Conservation (phyloP, 495 filamentous ascomycete genomes). For the Xylaria curta region DNA sequence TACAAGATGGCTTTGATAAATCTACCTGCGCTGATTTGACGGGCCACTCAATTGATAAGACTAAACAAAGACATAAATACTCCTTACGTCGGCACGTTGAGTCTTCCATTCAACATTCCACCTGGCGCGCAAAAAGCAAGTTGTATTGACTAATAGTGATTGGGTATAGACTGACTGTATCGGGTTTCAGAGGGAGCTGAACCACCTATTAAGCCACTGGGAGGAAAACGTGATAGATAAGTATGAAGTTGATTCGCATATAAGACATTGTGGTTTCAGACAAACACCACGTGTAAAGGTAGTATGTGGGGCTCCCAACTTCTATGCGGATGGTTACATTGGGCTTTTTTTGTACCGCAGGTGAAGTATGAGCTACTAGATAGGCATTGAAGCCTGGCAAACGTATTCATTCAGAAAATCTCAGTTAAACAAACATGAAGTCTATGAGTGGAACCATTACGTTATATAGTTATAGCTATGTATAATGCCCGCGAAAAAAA, state of each 20-base stretch:
- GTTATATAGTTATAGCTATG: constrained; percentile 29
- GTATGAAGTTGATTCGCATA: not conserved
- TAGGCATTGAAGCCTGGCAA: not conserved
- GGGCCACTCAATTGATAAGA: not conserved
- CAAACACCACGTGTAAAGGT: not conserved
- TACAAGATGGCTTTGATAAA: not conserved
- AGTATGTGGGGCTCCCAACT: not conserved
- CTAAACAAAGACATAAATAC: not conserved
- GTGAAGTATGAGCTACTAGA: not conserved
- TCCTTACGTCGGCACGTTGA: not conserved
- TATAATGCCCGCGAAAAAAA: constrained; percentile 37
- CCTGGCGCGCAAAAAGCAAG: constrained; percentile 5
- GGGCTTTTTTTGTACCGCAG: not conserved
- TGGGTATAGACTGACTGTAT: not conserved
- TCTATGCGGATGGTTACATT: not conserved
- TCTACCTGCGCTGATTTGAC: not conserved
- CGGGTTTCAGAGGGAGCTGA: not conserved
- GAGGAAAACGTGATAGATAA: not conserved
- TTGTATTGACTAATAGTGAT: not conserved
- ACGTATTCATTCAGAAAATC: not conserved
- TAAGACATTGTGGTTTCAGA: not conserved
- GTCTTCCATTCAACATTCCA: not conserved
- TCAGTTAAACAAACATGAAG: constrained; percentile 27
- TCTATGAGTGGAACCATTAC: constrained; percentile 38
- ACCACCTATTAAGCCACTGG: not conserved